phyloP scores from a whole-genome alignment of 2,329 filamentous ascomycete species.

The Zymoseptoria ardabiliae region DNA sequence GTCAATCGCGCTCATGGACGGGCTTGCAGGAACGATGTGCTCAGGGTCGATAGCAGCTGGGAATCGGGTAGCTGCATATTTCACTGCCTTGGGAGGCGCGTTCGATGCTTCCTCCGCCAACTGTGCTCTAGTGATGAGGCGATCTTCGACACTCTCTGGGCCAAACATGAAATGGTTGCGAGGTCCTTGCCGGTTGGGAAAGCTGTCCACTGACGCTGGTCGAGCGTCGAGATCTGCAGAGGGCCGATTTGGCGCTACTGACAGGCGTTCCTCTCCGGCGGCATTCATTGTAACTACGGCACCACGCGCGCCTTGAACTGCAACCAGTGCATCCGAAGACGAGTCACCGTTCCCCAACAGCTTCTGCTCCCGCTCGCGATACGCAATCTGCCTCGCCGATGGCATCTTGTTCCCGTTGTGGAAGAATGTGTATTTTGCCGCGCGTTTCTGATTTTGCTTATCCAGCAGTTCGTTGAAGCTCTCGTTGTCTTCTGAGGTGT shows the following conservation, averaged over 20 bases:
- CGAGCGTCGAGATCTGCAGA: constrained; percentile 58
- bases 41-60: constrained; percentile 23
- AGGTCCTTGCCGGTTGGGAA: constrained; percentile 54
- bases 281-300: constrained; percentile 17
- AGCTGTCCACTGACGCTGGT: constrained; percentile 68
- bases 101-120: constrained; percentile 62
- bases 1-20: constrained; percentile 74
- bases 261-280: constrained; percentile 17
- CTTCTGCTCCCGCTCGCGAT: constrained; percentile 49
- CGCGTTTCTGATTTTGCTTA: constrained; percentile 76
- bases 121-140: constrained; percentile 54
- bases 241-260: constrained; percentile 34
- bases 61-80: constrained; percentile 78
- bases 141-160: constrained; percentile 56
- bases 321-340: constrained; percentile 31
- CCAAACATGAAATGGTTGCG: constrained; percentile 84
- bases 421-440: constrained; percentile 81
- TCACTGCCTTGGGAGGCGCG: constrained; percentile 67
- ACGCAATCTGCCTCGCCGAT: constrained; percentile 53
- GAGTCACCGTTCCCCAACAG: constrained; percentile 45
- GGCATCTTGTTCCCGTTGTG: constrained; percentile 81
- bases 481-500: constrained; percentile 97
- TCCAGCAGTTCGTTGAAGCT: constrained; percentile 91
- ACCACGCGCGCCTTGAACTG: neutral
- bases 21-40: constrained; percentile 57